Evolutionary conservation across 805 yeast species (phyloP), one percentile per base, ranked within the genome.

Genomic region (Cyberlindnera misumaiensis): DNA sequence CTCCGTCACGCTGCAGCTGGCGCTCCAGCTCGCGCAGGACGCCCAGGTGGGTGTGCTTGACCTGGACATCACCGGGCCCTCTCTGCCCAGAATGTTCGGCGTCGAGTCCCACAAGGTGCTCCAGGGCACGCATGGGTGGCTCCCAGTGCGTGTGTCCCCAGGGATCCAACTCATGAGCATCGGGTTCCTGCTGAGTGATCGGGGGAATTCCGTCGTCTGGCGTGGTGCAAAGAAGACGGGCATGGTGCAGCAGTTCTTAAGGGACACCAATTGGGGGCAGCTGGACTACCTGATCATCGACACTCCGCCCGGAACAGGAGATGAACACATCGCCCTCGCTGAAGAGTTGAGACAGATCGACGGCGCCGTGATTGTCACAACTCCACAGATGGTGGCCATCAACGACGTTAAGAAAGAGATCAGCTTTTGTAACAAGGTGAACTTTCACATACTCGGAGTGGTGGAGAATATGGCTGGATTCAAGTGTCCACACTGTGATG

Each of bases 291-390:
- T 90, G 40, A 63, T 93, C 25, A 88, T 93, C 5, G 99, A 93
- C 58, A 93, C 99, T 0, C 99, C 99, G 1, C 99, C 99, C 0
- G 99, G 99, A 0, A 93, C 99, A 0, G 83, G 96, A 0, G 99
- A 93, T 60, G 99, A 93, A 58, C 99, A 93, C 58, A 93, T 93
- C 28, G 88, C 96, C 4, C 83, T 94, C 28, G 97, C 97, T 5
- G 97, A 93, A 39, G 95, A 88, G 59, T 68, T 93, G 30, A 18
- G 20, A 5, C 69, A 70, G 20, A 87, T 90, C 2, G 96, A 87
- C 51, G 97, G 97, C 0, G 96, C 96, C 1, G 80, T 93, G 0
- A 75, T 93, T 2, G 99, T 93, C 6, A 93, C 98, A 0, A 93
- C 98, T 0, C 98, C 99, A 1, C 99, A 93, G 55, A 75, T 77